phyloP scores from a whole-genome alignment of 208 protist genomes.

The Naegleria gruberi region DNA sequence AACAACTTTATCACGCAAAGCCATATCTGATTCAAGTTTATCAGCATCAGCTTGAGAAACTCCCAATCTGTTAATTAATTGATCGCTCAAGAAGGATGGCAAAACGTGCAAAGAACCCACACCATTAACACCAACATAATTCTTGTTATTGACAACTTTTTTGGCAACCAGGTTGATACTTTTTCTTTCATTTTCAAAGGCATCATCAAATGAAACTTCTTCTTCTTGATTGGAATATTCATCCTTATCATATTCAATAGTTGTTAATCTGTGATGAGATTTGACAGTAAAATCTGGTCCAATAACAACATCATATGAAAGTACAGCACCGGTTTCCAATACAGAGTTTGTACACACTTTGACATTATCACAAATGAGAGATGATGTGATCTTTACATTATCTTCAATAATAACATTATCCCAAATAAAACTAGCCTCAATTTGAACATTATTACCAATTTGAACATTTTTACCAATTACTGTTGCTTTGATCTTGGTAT shows the following conservation, averaged over 20 bases:
- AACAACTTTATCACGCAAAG: conserved; percentile 13
- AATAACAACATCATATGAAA: neutral
- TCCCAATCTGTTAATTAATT: neutral
- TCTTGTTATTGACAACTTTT: neutral
- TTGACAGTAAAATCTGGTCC: conserved; percentile 3
- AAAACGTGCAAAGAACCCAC: neutral
- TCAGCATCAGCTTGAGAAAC: neutral
- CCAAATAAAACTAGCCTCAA: conserved; percentile 12
- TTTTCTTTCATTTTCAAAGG: neutral
- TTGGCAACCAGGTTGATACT: neutral
- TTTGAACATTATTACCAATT: conserved; percentile 3
- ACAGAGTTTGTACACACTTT: neutral
- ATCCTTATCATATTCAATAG: neutral
- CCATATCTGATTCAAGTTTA: neutral
- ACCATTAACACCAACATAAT: neutral
- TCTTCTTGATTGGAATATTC: neutral
- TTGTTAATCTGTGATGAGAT: neutral
- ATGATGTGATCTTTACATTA: neutral
- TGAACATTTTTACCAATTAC: conserved; percentile 17
- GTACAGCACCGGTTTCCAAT: neutral
- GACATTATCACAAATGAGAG: neutral
- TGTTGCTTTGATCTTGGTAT: neutral
- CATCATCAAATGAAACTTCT: neutral
- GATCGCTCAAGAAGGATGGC: neutral
- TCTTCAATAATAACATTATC: conserved; percentile 19